Conservation (phyloP, 169 alveolate species). For the Eimeria mitis region DNA sequence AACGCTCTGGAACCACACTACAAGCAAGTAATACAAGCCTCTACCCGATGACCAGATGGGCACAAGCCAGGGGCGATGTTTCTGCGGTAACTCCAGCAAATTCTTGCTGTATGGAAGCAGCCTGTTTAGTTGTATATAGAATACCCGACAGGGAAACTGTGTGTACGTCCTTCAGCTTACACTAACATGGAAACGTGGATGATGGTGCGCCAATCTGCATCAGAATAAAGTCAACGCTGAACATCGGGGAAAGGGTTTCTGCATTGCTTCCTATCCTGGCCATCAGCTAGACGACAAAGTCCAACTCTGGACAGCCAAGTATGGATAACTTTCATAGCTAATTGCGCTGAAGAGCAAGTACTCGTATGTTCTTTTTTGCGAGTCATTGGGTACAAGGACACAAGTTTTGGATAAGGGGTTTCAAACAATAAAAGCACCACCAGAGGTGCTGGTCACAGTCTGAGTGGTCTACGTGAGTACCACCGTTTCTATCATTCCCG, state of each 20-base stretch:
- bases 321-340: not conserved
- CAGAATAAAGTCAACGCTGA: not conserved
- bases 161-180: not conserved
- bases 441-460: not conserved
- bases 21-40: not conserved
- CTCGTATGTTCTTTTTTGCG: not conserved
- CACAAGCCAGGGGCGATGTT: not conserved
- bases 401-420: not conserved
- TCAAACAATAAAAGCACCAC: not conserved
- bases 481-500: slow-evolving; percentile 22
- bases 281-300: not conserved
- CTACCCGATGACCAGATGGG: not conserved
- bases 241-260: not conserved
- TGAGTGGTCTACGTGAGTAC: not conserved
- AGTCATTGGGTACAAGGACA: not conserved
- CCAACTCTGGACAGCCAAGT: not conserved
- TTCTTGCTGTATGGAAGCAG: not conserved
- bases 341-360: not conserved
- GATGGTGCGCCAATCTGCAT: not conserved
- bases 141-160: not conserved
- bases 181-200: not conserved
- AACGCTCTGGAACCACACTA: not conserved
- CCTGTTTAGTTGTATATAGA: not conserved
- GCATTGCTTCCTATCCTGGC: not conserved
- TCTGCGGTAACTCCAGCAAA: not conserved